Evolutionary conservation across 371 early-diverging fungal species (phyloP), one percentile per base, ranked within the genome.

Genomic region (Coemansia sp.): DNA sequence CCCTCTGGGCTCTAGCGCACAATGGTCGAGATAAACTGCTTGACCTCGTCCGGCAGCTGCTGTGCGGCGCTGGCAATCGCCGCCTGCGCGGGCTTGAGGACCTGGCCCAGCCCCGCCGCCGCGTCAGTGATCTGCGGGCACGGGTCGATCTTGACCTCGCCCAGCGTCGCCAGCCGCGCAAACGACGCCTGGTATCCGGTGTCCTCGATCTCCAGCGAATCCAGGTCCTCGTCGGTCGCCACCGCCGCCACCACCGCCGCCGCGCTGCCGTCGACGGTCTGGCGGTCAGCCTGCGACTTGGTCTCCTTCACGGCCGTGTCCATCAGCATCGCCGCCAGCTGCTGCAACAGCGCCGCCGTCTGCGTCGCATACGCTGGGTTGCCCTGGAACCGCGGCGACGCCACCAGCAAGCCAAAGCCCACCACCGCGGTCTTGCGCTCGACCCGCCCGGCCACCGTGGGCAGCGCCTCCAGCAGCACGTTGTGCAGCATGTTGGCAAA

Each of bases 151-250:
- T 62, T 65, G 42, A 65, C 55, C 18, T 75, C 76, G 55, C 77
- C 77, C 31, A 77, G 75, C 0, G 90, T 87, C 10, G 87, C 78
- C 42, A 90, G 75, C 44, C 82, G 84, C 9, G 88, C 81, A 75
- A 86, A 92, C 48, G 87, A 80, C 9, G 88, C 88, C 66, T 92
- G 92, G 71, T 91, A 93, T 1, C 92, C 92, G 0, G 81, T 77
- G 39, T 85, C 86, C 58, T 89, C 90, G 29, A 90, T 76, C 77
- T 91, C 91, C 2, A 88, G 75, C 36, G 85, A 82, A 58, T 87
- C 84, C 44, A 89, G 79, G 37, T 87, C 87, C 67, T 90, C 91
- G 37, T 86, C 87, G 9, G 83, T 84, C 5, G 86, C 86, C 2
- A 72, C 82, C 5, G 83, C 78, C 48, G 74, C 38, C 0, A 67